Base-by-base conservation (phyloP, 306 rosid genomes). In the Parietaria judaica region DNA sequence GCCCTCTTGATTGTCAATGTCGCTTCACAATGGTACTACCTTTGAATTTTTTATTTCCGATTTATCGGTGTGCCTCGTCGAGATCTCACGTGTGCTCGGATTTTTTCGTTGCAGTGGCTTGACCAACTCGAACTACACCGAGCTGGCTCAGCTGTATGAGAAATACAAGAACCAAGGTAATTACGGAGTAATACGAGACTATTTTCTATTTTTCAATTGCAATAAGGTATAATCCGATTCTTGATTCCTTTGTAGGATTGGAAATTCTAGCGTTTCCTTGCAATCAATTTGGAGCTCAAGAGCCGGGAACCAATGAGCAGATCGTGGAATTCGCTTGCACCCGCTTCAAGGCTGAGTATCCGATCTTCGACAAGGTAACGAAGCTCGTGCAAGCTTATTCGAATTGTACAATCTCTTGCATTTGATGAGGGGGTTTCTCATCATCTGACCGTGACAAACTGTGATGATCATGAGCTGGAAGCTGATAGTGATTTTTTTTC, bases 181-280 rank as follows among this genome's bases (percentile, higher is more conserved):
- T 23, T 23, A 23, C 31, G 1, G 31, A 23, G 31, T 23, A 23
- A 23, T 23, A 65, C 58, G 65, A 9, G 14, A 10, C 13, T 49
- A 46, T n/a, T 10, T 49, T 49, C 8, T 4, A 11, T 49, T 49
- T 49, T 49, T 11, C 14, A 49, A 10, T 49, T 49, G 53, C 34
- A 6, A 8, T 4, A 37, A n/a, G 47, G 12, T 8, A 34, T 60
- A 36, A 69, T 14, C 16, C 14, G 45, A 11, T 8, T 14, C 11
- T 62, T 16, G 51, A 36, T 5, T 9, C 5, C 1, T 49, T 41
- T 64, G 55, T 59, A 92, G 99, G 95, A 63, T 44, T 92, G 66
- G 99, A 92, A 70, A 92, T 92, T 66, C 82, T 92, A 67, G 99
- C 96, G 60, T 92, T 92, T 75, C 95, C 99, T 0, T 92, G 99